Evolutionary conservation across 495 filamentous ascomycete genomes (phyloP).

Genomic region (Aspergillus saccharolyticus): DNA sequence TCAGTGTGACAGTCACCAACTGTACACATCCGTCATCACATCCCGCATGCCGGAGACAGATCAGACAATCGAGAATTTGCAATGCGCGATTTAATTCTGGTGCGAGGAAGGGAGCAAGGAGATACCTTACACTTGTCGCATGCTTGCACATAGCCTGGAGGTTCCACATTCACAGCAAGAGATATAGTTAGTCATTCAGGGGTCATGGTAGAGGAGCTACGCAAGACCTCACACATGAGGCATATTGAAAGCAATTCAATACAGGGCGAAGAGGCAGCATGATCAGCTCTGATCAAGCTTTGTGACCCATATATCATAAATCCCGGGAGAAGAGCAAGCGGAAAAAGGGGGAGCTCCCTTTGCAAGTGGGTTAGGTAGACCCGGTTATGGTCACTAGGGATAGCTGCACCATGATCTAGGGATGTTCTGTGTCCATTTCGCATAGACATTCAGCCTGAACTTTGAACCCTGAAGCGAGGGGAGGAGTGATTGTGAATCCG

Average conservation of each 20-base stretch:
- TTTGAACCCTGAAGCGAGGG: background rate
- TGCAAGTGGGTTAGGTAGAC: conserved; percentile 8
- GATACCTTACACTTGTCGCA: background rate
- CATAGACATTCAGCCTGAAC: background rate
- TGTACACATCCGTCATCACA: background rate
- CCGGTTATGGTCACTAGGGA: background rate
- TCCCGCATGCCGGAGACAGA: background rate
- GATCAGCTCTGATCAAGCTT: conserved; percentile 16
- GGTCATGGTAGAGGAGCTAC: background rate
- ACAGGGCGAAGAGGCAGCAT: background rate
- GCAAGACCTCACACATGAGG: background rate
- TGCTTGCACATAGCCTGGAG: background rate
- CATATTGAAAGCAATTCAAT: background rate
- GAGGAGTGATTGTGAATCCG: background rate
- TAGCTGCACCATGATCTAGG: background rate
- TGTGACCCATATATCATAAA: conserved; percentile 11
- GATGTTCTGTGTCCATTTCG: conserved; percentile 2
- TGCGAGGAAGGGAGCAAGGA: background rate
- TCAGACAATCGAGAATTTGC: background rate
- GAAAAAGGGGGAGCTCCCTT: background rate
- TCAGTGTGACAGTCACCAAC: background rate
- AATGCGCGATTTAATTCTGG: background rate
- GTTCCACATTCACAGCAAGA: background rate
- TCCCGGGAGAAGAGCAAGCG: background rate
- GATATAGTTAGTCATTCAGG: background rate